Evolutionary conservation across 768 basidiomycete species (phyloP).

Genomic region (Kwoniella dejecticola): DNA sequence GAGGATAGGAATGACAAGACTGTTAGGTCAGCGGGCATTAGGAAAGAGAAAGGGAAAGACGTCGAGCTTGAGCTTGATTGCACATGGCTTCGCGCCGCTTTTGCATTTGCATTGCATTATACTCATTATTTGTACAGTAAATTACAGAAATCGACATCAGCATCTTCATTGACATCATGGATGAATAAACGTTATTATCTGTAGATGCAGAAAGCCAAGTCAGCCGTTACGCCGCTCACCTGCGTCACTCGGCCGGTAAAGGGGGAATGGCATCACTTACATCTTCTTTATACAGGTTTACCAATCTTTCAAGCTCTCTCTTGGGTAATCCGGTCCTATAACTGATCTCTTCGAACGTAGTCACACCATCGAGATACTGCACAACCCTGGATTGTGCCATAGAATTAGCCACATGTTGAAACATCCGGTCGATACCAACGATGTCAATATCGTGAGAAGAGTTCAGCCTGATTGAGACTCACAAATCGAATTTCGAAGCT

Average conservation of each 20-base stretch:
- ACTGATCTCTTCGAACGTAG: constrained; percentile 90
- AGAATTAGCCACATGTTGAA: neutral
- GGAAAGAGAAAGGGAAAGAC: too few species aligned
- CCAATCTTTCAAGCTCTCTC: constrained; percentile 77
- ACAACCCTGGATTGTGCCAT: constrained; percentile 67
- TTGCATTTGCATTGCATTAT: constrained; percentile 1
- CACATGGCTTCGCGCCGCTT: neutral
- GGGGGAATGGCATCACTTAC: too few species aligned
- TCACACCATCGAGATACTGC: constrained; percentile 90
- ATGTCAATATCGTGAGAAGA: neutral
- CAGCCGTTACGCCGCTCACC: too few species aligned
- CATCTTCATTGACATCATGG: constrained; percentile 23
- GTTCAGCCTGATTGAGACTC: too few species aligned
- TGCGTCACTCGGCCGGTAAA: too few species aligned
- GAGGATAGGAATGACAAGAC: neutral
- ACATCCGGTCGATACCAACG: too few species aligned
- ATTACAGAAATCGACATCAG: neutral
- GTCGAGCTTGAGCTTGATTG: too few species aligned
- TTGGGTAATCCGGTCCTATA: constrained; percentile 80
- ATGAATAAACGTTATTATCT: constrained; percentile 50
- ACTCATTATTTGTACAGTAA: neutral
- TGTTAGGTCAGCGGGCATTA: neutral
- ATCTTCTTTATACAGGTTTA: constrained; percentile 85
- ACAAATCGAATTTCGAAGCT: constrained; percentile 77
- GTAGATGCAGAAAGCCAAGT: neutral